A percentile compares a stretch with the other conserved stretches of the same genome.
Conservation (phyloP, 371 early-diverging fungal species). For the Choanephora cucurbitarum region DNA sequence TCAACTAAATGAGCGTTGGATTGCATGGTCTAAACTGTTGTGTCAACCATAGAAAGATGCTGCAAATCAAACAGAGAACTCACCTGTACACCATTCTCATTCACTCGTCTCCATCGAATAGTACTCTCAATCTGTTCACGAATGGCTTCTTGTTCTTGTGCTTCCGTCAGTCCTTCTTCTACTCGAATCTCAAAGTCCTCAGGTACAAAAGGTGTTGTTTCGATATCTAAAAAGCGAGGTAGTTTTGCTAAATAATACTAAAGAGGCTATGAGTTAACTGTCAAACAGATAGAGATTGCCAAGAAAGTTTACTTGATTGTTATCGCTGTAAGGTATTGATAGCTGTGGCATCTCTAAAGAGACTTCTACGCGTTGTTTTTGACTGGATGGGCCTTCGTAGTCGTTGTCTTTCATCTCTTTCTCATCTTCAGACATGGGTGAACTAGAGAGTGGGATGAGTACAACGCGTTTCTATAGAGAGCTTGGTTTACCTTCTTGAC, state of each 20-base stretch:
- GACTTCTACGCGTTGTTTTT: constrained; percentile 40
- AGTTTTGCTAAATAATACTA: constrained; percentile 71
- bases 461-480: neutral
- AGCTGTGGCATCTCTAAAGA: constrained; percentile 40
- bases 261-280: too few species aligned
- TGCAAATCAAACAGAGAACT: too few species aligned
- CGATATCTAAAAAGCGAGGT: constrained; percentile 74
- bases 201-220: constrained; percentile 70
- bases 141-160: constrained; percentile 42
- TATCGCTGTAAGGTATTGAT: constrained; percentile 37
- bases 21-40: constrained; percentile 63
- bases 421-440: constrained; percentile 30
- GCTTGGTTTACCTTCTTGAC: too few species aligned
- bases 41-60: too few species aligned
- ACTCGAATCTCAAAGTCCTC: constrained; percentile 55
- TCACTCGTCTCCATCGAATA: constrained; percentile 75
- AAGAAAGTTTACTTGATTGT: constrained; percentile 35
- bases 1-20: constrained; percentile 80
- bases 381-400: constrained; percentile 27
- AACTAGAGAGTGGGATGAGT: too few species aligned
- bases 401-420: constrained; percentile 29
- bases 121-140: constrained; percentile 72
- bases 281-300: constrained; percentile 1
- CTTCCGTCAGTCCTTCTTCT: constrained; percentile 45
- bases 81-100: constrained; percentile 42